Evolutionary conservation across 805 yeast species (phyloP).

Genomic region (Spathaspora girioi): DNA sequence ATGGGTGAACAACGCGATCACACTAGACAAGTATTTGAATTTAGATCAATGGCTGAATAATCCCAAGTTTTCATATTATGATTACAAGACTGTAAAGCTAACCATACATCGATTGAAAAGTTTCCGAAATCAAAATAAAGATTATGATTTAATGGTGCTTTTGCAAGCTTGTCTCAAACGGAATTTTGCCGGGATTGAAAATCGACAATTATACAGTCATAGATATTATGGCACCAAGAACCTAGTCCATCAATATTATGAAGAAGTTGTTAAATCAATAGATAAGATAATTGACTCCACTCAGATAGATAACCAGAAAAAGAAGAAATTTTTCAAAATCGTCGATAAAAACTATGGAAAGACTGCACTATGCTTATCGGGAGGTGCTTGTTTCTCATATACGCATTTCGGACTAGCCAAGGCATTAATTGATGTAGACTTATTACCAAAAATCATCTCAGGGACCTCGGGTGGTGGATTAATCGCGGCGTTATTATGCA

Average conservation of each 20-base stretch:
- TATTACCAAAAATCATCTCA: slow-evolving; percentile 63
- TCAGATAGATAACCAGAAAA: slow-evolving; percentile 35
- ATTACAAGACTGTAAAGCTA: slow-evolving; percentile 54
- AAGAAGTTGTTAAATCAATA: slow-evolving; percentile 48
- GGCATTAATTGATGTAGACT: slow-evolving; percentile 63
- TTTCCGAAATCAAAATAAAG: slow-evolving; percentile 28
- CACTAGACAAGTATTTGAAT: slow-evolving; percentile 54
- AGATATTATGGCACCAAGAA: slow-evolving; percentile 72
- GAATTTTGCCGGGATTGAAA: slow-evolving; percentile 78
- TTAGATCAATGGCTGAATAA: slow-evolving; percentile 62
- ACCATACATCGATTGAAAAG: slow-evolving; percentile 41
- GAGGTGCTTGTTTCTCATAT: slow-evolving; percentile 78
- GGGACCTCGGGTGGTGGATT: slow-evolving; percentile 85
- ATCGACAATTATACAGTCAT: slow-evolving; percentile 67
- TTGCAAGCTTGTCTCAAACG: slow-evolving; percentile 66
- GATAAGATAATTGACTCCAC: slow-evolving; percentile 38
- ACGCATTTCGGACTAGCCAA: slow-evolving; percentile 75
- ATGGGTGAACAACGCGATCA: slow-evolving; percentile 58
- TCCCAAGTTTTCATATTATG: slow-evolving; percentile 64
- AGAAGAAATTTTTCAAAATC: slow-evolving; percentile 51
- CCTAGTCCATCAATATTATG: slow-evolving; percentile 52
- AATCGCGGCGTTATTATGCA: slow-evolving; percentile 68
- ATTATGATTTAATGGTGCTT: slow-evolving; percentile 48
- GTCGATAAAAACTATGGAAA: slow-evolving; percentile 65
- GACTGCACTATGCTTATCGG: slow-evolving; percentile 68